Percentiles rank a stretch among this genome's conserved stretches.
These are phyloP conservation scores for Solanum phureja DNA, from an alignment of 257 asterid genomes.

Conservation along the genomic window DNA sequence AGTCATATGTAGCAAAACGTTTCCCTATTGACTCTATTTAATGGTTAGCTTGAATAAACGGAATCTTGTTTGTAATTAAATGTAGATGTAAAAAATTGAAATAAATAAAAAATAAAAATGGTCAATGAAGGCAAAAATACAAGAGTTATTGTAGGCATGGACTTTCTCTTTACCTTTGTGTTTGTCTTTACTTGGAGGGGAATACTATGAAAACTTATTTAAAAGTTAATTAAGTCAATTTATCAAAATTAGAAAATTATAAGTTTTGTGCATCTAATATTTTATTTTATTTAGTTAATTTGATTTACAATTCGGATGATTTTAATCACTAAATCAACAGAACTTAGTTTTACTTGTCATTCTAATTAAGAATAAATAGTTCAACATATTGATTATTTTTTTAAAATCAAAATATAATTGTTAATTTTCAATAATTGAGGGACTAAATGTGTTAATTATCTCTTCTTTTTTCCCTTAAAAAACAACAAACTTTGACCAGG, in stretches of 20 bases:
- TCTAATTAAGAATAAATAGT: too few species aligned
- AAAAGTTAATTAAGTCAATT: background rate
- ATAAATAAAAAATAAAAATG: background rate
- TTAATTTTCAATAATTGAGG: background rate
- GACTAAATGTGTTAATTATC: background rate
- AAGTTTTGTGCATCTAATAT: too few species aligned
- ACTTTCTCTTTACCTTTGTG: background rate
- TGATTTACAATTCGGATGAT: too few species aligned
- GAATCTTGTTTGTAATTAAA: too few species aligned
- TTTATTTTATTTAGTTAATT: too few species aligned
- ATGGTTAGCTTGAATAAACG: too few species aligned
- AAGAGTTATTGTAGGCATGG: background rate
- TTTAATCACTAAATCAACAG: too few species aligned
- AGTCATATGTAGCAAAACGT: background rate
- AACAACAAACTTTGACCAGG: background rate
- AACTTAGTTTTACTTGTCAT: background rate
- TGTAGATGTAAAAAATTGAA: background rate
- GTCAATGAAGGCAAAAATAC: background rate
- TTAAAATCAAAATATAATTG: too few species aligned
- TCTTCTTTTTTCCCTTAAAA: background rate
- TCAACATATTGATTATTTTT: too few species aligned
- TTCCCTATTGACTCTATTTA: background rate
- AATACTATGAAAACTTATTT: background rate
- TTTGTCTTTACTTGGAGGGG: background rate
- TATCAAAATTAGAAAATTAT: background rate